These are phyloP conservation scores for Ophiostoma montium DNA, from an alignment of 2,329 filamentous ascomycete genomes.

Conservation along the genomic window DNA sequence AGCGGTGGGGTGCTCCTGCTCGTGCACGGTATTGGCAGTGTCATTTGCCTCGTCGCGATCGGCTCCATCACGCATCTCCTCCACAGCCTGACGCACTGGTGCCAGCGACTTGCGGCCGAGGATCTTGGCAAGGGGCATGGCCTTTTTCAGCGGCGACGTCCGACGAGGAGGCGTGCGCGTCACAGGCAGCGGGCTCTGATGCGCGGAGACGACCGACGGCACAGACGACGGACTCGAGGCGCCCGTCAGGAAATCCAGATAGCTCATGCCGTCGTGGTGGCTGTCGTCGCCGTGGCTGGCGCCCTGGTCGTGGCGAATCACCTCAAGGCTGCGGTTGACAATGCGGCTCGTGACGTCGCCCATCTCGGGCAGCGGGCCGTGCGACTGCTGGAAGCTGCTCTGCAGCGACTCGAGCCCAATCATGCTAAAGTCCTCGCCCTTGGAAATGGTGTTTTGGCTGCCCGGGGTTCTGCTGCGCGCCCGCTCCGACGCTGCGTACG, in stretches of 20 bases:
- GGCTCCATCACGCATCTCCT: background rate
- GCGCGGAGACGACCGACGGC: background rate
- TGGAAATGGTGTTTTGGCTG: conserved; percentile 17
- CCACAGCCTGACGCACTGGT: background rate
- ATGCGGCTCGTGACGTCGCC: conserved; percentile 43
- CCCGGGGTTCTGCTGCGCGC: conserved; percentile 3
- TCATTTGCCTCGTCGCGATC: background rate
- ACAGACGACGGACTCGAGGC: conserved; percentile 1
- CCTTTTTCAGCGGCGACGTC: conserved; percentile 8
- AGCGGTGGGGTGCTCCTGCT: background rate
- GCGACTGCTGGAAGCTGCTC: conserved; percentile 20
- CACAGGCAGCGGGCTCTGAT: background rate
- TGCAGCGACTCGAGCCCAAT: conserved; percentile 14
- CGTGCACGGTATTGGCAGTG: background rate
- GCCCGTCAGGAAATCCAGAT: conserved; percentile 9
- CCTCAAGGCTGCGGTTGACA: conserved; percentile 40
- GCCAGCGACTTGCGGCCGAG: conserved; percentile 10
- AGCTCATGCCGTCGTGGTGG: conserved; percentile 5
- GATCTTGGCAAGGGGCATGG: conserved; percentile 8
- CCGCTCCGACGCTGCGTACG: conserved; percentile 4
- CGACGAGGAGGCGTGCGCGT: background rate
- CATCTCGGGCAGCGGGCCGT: conserved; percentile 32
- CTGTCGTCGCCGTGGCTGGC: background rate
- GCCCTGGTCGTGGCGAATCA: conserved; percentile 26
- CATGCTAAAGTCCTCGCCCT: conserved; percentile 19